These are phyloP conservation scores for Pelargonium cotyledonis DNA, from an alignment of 441 rosid genomes.

Conservation along the genomic window DNA sequence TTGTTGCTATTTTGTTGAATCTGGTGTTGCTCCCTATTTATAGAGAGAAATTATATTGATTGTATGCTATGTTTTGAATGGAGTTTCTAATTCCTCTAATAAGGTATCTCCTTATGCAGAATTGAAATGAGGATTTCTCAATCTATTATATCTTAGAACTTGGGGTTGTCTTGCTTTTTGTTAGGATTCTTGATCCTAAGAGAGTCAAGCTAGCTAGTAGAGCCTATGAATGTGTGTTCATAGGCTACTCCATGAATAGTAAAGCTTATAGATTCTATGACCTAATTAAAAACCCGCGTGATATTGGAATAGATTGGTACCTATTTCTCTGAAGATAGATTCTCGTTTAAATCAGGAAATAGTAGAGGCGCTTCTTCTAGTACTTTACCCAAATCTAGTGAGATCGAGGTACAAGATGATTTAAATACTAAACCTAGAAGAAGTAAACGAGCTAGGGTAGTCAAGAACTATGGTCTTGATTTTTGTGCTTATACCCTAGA, in stretches of 20 bases:
- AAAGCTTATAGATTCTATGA: background rate
- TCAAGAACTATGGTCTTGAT: background rate
- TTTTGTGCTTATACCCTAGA: background rate
- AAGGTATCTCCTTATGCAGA: too few relatives aligned
- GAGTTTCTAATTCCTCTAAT: too few relatives aligned
- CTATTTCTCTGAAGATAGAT: background rate
- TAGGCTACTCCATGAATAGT: background rate
- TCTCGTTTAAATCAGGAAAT: background rate
- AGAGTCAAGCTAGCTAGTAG: background rate
- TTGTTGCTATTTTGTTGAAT: too few relatives aligned
- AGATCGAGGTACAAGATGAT: background rate
- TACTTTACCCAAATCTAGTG: background rate
- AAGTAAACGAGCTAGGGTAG: too few relatives aligned
- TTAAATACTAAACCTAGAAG: background rate
- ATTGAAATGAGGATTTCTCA: too few relatives aligned
- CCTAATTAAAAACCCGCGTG: background rate
- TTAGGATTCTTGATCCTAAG: too few relatives aligned
- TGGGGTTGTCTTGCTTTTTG: too few relatives aligned
- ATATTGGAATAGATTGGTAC: background rate
- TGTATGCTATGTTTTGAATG: too few relatives aligned
- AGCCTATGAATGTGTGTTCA: background rate
- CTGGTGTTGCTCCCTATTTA: too few relatives aligned
- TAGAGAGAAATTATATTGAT: too few relatives aligned
- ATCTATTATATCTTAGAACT: too few relatives aligned
- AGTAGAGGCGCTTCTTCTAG: background rate